A percentile compares a stretch with the other conserved stretches of the same genome.
Evolutionary conservation across 495 filamentous ascomycete genomes (phyloP).

Genomic region (Astrocystis sublimbata): DNA sequence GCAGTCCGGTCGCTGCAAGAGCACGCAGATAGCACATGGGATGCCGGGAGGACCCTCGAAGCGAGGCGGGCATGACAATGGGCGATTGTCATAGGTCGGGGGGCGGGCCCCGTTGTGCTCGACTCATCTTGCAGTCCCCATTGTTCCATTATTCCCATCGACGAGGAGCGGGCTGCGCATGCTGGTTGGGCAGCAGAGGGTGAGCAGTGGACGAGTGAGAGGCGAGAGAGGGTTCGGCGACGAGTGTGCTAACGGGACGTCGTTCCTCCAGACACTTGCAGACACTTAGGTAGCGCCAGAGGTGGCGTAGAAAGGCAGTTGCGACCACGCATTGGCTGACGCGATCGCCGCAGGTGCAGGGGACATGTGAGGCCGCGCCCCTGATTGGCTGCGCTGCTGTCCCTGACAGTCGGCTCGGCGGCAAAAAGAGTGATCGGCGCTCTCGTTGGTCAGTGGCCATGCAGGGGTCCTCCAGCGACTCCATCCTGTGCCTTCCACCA

Average conservation of each 20-base stretch:
- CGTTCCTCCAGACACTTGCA: constrained; percentile 16
- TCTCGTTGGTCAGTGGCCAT: constrained; percentile 11
- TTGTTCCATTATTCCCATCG: constrained; percentile 9
- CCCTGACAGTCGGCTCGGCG: constrained; percentile 21
- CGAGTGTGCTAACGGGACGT: constrained; percentile 19
- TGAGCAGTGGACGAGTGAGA: constrained; percentile 14
- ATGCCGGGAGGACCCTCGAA: constrained; percentile 14
- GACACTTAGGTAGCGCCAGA: constrained; percentile 18
- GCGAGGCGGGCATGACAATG: constrained; percentile 14
- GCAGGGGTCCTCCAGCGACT: constrained; percentile 13
- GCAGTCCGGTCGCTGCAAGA: constrained; percentile 11
- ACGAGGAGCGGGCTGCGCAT: constrained; percentile 8
- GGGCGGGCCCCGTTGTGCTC: neutral
- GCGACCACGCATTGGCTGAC: constrained; percentile 13
- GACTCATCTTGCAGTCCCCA: constrained; percentile 13
- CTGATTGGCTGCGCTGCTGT: constrained; percentile 15
- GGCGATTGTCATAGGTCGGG: constrained; percentile 2
- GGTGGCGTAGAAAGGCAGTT: constrained; percentile 10
- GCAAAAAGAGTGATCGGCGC: constrained; percentile 17
- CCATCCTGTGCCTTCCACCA: neutral
- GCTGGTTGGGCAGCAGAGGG: constrained; percentile 14
- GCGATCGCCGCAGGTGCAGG: constrained; percentile 10
- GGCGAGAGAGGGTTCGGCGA: too few relatives aligned
- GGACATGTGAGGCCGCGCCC: constrained; percentile 7
- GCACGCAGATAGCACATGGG: constrained; percentile 14